Percentiles rank a stretch among this genome's conserved stretches.
Conservation (phyloP, 192 early-diverging fungal species). For the Rhizophagus clarus region DNA sequence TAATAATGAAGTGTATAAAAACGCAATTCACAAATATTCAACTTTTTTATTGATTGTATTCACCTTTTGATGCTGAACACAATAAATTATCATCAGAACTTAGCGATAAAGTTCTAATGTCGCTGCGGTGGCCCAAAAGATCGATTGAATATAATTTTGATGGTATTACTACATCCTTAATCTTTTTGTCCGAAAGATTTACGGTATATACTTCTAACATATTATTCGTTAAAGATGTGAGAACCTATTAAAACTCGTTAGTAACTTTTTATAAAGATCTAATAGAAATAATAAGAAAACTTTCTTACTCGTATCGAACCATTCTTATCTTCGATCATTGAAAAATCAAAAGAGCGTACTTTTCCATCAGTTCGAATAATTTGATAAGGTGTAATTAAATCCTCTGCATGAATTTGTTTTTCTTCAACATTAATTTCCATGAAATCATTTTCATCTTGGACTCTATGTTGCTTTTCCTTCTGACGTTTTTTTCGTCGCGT, state of each 20-base stretch:
- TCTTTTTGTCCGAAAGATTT: slow-evolving; percentile 58
- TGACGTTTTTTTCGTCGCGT: slow-evolving; percentile 75
- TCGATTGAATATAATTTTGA: slow-evolving; percentile 72
- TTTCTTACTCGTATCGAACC: slow-evolving; percentile 45
- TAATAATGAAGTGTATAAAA: background rate
- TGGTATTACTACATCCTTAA: slow-evolving; percentile 69
- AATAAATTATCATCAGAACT: slow-evolving; percentile 88
- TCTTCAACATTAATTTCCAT: slow-evolving; percentile 44
- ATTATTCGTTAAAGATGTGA: slow-evolving; percentile 84
- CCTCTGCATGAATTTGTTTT: slow-evolving; percentile 65
- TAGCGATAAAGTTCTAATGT: slow-evolving; percentile 87
- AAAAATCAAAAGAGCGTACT: slow-evolving; percentile 80
- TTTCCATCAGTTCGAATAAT: slow-evolving; percentile 78
- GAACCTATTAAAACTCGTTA: slow-evolving; percentile 46
- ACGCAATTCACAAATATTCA: background rate
- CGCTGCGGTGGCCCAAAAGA: slow-evolving; percentile 85
- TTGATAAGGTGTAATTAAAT: slow-evolving; percentile 75
- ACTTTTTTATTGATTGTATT: slow-evolving; percentile 15
- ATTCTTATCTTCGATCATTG: slow-evolving; percentile 52
- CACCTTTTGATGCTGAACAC: slow-evolving; percentile 82
- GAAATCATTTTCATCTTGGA: slow-evolving; percentile 41
- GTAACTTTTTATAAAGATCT: background rate
- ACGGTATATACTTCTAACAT: slow-evolving; percentile 77
- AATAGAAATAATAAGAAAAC: background rate
- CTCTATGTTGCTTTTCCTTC: slow-evolving; percentile 66